Base-by-base conservation (phyloP, 352 stramenopile species). In the Saprolegnia parasitica region DNA sequence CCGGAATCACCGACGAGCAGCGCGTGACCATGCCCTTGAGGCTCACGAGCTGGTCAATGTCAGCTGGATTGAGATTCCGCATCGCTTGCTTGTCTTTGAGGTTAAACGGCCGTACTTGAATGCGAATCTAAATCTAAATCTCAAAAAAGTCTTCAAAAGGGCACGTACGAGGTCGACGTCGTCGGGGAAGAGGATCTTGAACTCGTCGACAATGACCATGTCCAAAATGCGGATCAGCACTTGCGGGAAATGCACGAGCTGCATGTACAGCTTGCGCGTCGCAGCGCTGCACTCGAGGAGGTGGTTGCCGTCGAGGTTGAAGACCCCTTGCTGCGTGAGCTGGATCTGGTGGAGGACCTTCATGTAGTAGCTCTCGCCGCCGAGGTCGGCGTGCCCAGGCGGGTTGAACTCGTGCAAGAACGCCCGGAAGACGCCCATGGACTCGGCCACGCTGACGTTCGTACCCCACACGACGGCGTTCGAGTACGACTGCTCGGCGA, bases 21-120 rank as follows among this genome's bases (percentile, higher is more conserved):
- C 97, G 90, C 26, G 98, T 98, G 62, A 99, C 95, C 97, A 99
- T 99, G 50, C 98, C 98, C 57, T 97, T 93, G 23, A 99, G 75
- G 58, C 88, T 93, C 24, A 99, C 88, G 20, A 99, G 82, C 65
- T 97, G 87, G 74, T 99, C 97, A 65, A 99, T 98, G 68, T 98
- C 84, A 45, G 96, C 85, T 6, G 97, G 97, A 78, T 99, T 97
- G 26, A 99, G 83, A 56, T 97, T 91, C 15, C 97, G 84, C 86
- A 99, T 95, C 39, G 97, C 88, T 9, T 90, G 96, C 24, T 99
- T 71, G 24, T 94, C 83, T 5, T 86, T 90, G 21, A 99, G 77
- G 72, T 99, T 98, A 76, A 96, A 99, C n/a, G 96, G 92, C 26
- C 96, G 92, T 58, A 99, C 95, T 86, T 99, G 95, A 23, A 98